phyloP scores from a whole-genome alignment of 2,329 filamentous ascomycete species.

The Diplodia scrobiculata region DNA sequence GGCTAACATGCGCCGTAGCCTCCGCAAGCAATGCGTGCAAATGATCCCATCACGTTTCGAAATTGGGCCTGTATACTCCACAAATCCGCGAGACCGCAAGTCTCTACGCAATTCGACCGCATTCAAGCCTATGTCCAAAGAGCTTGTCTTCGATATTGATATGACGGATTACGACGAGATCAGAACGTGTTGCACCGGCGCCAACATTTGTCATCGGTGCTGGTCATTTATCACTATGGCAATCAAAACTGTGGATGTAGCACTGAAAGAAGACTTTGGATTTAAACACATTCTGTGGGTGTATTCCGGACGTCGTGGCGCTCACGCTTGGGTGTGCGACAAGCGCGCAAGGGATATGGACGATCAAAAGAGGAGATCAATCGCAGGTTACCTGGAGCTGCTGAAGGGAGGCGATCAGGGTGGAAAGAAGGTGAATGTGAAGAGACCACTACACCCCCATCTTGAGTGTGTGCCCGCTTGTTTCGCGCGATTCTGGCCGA shows the following conservation, averaged over 20 bases:
- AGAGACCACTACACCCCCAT: conserved; percentile 87
- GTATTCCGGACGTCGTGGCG: conserved; percentile 93
- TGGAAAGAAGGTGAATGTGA: conserved; percentile 82
- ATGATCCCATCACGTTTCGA: conserved; percentile 93
- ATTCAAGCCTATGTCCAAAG: conserved; percentile 87
- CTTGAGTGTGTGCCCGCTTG: conserved; percentile 59
- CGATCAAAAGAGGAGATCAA: conserved; percentile 79
- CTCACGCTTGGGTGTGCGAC: conserved; percentile 98
- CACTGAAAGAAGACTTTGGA: conserved; percentile 89
- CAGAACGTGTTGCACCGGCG: conserved; percentile 89
- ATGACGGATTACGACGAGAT: conserved; percentile 98
- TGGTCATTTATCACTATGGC: conserved; percentile 99
- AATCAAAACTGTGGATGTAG: conserved; percentile 86
- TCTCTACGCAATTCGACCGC: conserved; percentile 75
- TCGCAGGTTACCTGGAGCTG: conserved; percentile 87
- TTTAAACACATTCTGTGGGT: conserved; percentile 98
- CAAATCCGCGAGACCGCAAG: conserved; percentile 92
- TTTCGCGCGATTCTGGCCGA: neutral
- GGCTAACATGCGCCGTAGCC: conserved; percentile 48
- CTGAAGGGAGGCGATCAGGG: conserved; percentile 83
- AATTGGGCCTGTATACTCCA: conserved; percentile 94
- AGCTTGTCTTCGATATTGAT: conserved; percentile 98
- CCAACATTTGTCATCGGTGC: conserved; percentile 90
- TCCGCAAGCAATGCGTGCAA: conserved; percentile 87
- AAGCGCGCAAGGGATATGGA: conserved; percentile 80